Conservation (phyloP, 192 early-diverging fungal species). For the Podila minutissima region DNA sequence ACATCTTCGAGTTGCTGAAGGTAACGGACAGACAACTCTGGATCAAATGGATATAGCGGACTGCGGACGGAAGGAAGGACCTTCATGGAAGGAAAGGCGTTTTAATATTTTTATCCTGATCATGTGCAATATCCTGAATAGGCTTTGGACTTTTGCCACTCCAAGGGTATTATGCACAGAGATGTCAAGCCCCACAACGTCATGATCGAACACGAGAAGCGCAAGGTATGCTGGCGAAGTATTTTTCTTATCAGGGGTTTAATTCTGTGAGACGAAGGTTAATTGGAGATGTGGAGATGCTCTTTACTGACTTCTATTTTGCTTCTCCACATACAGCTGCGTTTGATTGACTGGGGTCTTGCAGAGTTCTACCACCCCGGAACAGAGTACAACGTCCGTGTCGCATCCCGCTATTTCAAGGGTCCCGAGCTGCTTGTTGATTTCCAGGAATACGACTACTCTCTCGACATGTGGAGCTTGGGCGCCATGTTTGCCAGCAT, state of each 20-base stretch:
- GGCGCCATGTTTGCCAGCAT: conserved; percentile 99
- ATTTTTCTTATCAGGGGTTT: too few relatives aligned
- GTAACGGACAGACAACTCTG: conserved; percentile 41
- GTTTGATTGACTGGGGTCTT: conserved; percentile 99
- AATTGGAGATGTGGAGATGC: background rate
- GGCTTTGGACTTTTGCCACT: conserved; percentile 98
- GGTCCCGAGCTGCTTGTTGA: conserved; percentile 98
- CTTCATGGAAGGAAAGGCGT: background rate
- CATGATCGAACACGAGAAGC: conserved; percentile 99
- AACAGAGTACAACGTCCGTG: conserved; percentile 97
- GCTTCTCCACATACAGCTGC: conserved; percentile 63
- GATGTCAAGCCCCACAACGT: conserved; percentile 99
- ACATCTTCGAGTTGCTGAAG: conserved; percentile 97
- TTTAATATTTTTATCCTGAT: background rate
- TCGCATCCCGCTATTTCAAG: conserved; percentile 99
- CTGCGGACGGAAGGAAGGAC: background rate
- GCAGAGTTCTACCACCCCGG: conserved; percentile 99
- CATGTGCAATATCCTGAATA: conserved; percentile 33
- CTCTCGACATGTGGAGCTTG: conserved; percentile 99
- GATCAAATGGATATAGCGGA: too few relatives aligned
- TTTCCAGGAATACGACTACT: conserved; percentile 99
- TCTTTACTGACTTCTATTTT: background rate
- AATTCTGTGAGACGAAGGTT: background rate
- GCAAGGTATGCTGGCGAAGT: conserved; percentile 60
- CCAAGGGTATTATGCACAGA: conserved; percentile 98